Conservation (phyloP, 345 rosid genomes). For the Salix purpurea region DNA sequence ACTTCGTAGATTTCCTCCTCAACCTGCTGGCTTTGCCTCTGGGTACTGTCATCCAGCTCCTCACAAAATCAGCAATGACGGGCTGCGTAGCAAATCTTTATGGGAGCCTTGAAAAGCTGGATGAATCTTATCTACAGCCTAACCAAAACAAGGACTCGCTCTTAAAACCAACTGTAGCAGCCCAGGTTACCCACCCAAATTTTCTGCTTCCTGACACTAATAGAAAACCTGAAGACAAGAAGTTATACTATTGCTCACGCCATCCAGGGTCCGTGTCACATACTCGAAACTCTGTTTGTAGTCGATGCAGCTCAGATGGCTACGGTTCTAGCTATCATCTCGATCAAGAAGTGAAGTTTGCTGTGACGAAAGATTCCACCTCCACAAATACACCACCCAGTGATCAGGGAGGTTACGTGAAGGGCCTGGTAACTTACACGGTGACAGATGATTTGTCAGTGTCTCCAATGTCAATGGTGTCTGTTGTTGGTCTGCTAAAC, state of each 20-base stretch:
- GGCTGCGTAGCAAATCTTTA: neutral
- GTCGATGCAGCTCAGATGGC: neutral
- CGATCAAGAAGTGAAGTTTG: neutral
- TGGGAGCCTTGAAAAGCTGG: no score
- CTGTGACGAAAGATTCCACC: neutral
- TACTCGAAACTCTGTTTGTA: neutral
- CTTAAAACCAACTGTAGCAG: neutral
- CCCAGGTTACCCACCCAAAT: neutral
- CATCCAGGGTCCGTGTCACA: neutral
- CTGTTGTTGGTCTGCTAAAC: conserved; percentile 12
- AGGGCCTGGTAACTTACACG: conserved; percentile 8
- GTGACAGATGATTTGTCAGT: conserved; percentile 18
- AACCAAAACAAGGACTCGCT: neutral
- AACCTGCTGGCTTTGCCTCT: neutral
- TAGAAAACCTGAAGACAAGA: neutral
- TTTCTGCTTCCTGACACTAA: neutral
- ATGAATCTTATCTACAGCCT: neutral
- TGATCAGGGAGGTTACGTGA: neutral
- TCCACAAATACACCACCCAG: no score
- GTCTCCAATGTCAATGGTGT: conserved; percentile 3
- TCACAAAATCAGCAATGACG: neutral
- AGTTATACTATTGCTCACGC: neutral
- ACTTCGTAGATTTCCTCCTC: neutral
- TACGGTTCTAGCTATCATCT: no score
- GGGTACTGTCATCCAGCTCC: neutral